These are phyloP conservation scores for Limonium bicolor DNA, from an alignment of 148 eudicot genomes.

Conservation along the genomic window DNA sequence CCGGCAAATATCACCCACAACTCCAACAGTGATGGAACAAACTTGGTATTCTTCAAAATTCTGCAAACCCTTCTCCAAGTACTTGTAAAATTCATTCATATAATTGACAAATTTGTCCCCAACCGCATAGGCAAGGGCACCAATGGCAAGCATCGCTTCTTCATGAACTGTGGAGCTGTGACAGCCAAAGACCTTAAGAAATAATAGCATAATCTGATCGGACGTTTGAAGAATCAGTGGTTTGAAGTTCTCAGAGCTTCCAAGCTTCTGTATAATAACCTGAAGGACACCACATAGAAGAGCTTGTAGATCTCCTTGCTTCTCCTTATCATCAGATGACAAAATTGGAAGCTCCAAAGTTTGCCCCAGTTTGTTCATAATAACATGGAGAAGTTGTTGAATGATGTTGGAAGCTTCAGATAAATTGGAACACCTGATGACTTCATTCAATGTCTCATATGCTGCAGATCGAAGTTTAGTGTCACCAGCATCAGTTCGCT, in stretches of 20 bases:
- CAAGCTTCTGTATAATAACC: constrained; percentile 47
- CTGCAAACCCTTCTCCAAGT: constrained; percentile 60
- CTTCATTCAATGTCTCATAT: constrained; percentile 57
- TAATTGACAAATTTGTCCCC: constrained; percentile 49
- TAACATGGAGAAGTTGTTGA: constrained; percentile 30
- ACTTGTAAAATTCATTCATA: constrained; percentile 61
- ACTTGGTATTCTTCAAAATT: constrained; percentile 78
- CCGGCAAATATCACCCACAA: constrained; percentile 62
- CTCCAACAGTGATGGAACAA: constrained; percentile 59
- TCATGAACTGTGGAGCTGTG: constrained; percentile 64
- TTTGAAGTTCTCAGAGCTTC: constrained; percentile 26
- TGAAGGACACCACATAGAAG: constrained; percentile 48
- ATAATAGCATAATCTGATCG: constrained; percentile 37
- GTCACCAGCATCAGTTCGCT: constrained; percentile 36
- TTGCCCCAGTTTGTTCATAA: constrained; percentile 32
- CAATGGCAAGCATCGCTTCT: constrained; percentile 75
- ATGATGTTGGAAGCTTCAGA: constrained; percentile 32
- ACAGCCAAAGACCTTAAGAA: constrained; percentile 39
- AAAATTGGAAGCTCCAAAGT: constrained; percentile 33
- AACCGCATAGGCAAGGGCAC: constrained; percentile 59
- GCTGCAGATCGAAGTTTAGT: constrained; percentile 46
- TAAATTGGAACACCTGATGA: constrained; percentile 39
- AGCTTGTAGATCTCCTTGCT: constrained; percentile 54
- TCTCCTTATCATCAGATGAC: constrained; percentile 42
- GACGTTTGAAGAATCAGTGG: constrained; percentile 21